Conservation (phyloP, 768 basidiomycete genomes). For the Coprinopsis sp. region DNA sequence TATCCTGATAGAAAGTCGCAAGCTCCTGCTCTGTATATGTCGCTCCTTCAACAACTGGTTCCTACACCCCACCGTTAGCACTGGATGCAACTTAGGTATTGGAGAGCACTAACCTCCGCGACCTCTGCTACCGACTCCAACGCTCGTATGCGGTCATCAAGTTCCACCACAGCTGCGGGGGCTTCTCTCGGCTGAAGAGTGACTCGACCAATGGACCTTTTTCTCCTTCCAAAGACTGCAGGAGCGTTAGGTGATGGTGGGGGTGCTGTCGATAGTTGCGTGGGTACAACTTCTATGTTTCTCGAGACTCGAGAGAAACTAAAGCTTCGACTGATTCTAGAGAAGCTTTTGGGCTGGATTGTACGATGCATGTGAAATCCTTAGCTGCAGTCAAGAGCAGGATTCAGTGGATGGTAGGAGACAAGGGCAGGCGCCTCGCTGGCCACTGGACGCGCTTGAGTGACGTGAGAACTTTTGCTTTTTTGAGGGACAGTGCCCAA, state of each 20-base stretch:
- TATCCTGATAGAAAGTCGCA: constrained; percentile 14
- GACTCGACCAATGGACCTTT: background rate
- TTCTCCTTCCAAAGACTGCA: background rate
- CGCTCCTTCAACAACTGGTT: constrained; percentile 6
- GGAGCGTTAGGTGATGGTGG: background rate
- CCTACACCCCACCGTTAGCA: background rate
- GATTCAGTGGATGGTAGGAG: no score
- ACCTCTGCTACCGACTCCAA: constrained; percentile 8
- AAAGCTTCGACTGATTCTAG: background rate
- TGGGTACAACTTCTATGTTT: background rate
- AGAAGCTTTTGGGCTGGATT: background rate
- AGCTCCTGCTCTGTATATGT: constrained; percentile 13
- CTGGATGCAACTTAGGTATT: no score
- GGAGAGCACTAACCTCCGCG: constrained; percentile 6
- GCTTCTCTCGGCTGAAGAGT: background rate
- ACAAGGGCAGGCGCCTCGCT: no score
- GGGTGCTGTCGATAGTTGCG: background rate
- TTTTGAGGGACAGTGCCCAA: no score
- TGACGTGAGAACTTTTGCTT: no score
- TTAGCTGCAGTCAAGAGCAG: no score
- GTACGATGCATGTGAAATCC: background rate
- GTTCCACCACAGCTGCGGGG: constrained; percentile 2
- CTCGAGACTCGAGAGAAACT: background rate
- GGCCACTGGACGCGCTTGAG: no score
- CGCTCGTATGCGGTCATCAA: constrained; percentile 12